Conservation (phyloP, 371 early-diverging fungal genomes). For the Mucor lusitanicus region DNA sequence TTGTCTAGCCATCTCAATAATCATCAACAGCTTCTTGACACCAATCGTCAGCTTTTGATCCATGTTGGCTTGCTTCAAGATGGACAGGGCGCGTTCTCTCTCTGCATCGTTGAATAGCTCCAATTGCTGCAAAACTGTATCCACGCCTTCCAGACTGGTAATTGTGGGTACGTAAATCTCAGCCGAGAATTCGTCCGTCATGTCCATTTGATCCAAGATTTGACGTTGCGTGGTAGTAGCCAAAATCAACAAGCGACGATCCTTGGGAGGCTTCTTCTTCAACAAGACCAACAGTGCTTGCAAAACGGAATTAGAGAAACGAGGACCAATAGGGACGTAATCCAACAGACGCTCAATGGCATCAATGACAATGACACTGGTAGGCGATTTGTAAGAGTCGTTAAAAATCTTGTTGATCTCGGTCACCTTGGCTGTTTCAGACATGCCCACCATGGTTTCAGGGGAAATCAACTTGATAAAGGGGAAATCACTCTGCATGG, state of each 20-base stretch:
- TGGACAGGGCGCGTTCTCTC: conserved; percentile 49
- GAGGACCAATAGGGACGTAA: conserved; percentile 98
- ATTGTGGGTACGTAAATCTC: conserved; percentile 85
- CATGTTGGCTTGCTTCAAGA: conserved; percentile 57
- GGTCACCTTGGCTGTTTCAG: conserved; percentile 91
- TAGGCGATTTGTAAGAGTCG: conserved; percentile 98
- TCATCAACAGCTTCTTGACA: conserved; percentile 88
- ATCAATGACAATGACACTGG: conserved; percentile 97
- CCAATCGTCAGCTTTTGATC: conserved; percentile 76
- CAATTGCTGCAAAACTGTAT: conserved; percentile 69
- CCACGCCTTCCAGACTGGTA: conserved; percentile 62
- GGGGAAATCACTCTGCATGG: conserved; percentile 94
- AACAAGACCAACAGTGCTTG: conserved; percentile 94
- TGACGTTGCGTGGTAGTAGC: conserved; percentile 74
- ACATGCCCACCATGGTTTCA: conserved; percentile 96
- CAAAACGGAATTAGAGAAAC: conserved; percentile 96
- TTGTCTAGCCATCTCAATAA: conserved; percentile 89
- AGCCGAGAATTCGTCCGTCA: conserved; percentile 84
- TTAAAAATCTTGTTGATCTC: conserved; percentile 94
- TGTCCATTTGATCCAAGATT: conserved; percentile 87
- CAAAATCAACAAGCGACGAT: conserved; percentile 80
- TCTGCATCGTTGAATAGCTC: conserved; percentile 68
- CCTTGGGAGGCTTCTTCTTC: conserved; percentile 91
- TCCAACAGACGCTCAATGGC: conserved; percentile 96
- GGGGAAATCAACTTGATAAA: conserved; percentile 99